Conservation (phyloP, 306 rosid genomes). For the Trifolium fragiferum region DNA sequence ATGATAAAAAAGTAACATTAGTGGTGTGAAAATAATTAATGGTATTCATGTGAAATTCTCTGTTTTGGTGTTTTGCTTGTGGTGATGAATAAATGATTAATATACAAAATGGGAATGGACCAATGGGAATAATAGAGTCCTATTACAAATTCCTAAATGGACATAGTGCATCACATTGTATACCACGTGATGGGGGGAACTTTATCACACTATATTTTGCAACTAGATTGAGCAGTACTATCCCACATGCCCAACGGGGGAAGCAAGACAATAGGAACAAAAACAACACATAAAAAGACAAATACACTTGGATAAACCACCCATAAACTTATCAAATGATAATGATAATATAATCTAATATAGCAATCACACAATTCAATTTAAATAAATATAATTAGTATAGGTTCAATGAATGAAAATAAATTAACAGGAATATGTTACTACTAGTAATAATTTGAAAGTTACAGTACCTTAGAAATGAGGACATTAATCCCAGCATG, state of each 20-base stretch:
- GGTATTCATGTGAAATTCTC: slow-evolving; percentile 19
- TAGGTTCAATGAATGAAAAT: not conserved
- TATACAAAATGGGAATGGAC: slow-evolving; percentile 38
- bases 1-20: too few species aligned
- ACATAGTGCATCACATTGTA: slow-evolving; percentile 37
- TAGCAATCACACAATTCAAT: slow-evolving; percentile 1
- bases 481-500: slow-evolving; percentile 98
- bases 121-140: slow-evolving; percentile 31
- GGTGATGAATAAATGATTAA: slow-evolving; percentile 38
- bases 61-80: slow-evolving; percentile 24
- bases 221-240: slow-evolving; percentile 37
- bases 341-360: slow-evolving; percentile 7
- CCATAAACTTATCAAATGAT: not conserved
- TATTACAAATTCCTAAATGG: not conserved
- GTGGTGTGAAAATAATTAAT: slow-evolving; percentile 11
- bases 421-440: not conserved
- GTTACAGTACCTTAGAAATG: slow-evolving; percentile 71
- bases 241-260: slow-evolving; percentile 55
- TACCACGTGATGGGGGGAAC: slow-evolving; percentile 58
- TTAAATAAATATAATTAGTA: not conserved
- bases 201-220: slow-evolving; percentile 42
- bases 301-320: slow-evolving; percentile 38
- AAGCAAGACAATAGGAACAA: slow-evolving; percentile 48
- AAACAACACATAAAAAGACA: slow-evolving; percentile 51
- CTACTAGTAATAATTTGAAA: too few species aligned